Evolutionary conservation across 176 grass and related monocot species (phyloP), one percentile per base, ranked within the genome.

Genomic region (Carex myosuroides): DNA sequence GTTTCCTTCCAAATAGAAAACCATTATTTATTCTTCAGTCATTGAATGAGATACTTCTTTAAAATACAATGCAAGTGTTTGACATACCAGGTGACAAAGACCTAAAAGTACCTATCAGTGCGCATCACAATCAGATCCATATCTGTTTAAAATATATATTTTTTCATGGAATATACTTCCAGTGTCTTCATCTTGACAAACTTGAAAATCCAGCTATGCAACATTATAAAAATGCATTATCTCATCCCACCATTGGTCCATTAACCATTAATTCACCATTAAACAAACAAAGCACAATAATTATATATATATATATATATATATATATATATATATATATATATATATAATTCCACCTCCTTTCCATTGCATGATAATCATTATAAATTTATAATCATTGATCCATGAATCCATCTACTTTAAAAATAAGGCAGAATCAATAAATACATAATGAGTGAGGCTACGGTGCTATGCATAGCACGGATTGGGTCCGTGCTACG

Each of bases 1-100:
- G 22, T 77, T 77, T 56, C 12, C 50, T 77, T 17, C 50, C 73
- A 55, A 77, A 77, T 77, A 77, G 50, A 54, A 77, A 77, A 32
- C n/a, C 13, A 77, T 77, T 77, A 56, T 44, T 8, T 50, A 50
- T 56, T 26, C 21, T 29, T 24, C 5, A 56, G 22, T 54, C 73
- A 77, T 30, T 77, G 48, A 77, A 56, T 77, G 73, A 56, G 24
- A 56, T 56, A 9, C 50, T 53, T 42, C 5, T 70, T 76, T 53
- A 8, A 73, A 4, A 75, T 75, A 75, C 22, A 75, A 68, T 6
- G 64, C 2, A 18, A 33, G 2, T 4, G 66, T 41, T 18, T n/a
- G 29, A 18, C 33, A 41, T n/a, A 69, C 32, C 26, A 69, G 33
- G 13, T 69, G 30, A 41, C 6, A 41, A 72, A 56, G 30, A 11